These are phyloP conservation scores for Houttuynia cordata DNA, from an alignment of 164 flowering plant genomes.

Conservation along the genomic window DNA sequence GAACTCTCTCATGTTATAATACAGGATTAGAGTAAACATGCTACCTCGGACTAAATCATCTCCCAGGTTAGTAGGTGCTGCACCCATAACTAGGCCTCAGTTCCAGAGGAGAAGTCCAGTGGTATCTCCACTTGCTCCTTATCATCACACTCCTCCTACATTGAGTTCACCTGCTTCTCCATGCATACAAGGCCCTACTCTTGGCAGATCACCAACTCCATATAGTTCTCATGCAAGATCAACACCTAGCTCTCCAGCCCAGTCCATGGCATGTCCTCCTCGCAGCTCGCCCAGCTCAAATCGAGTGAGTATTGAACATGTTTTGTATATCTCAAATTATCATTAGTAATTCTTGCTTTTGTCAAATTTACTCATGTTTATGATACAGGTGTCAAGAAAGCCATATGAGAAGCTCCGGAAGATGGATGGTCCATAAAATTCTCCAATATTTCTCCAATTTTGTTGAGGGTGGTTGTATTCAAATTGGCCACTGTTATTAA, in stretches of 20 bases:
- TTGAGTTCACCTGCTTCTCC: background rate
- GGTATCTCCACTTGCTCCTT: constrained; percentile 25
- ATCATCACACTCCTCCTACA: background rate
- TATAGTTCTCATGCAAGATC: background rate
- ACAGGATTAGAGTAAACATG: constrained; percentile 27
- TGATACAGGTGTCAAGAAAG: background rate
- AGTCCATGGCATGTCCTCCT: background rate
- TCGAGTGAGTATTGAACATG: background rate
- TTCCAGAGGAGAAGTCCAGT: constrained; percentile 16
- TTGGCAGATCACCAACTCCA: background rate
- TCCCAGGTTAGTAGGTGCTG: constrained; percentile 20
- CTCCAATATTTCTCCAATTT: too few relatives aligned
- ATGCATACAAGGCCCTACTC: background rate
- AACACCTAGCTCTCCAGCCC: background rate
- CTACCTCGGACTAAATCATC: constrained; percentile 10
- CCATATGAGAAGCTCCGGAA: background rate
- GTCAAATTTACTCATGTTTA: too few relatives aligned
- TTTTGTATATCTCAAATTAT: too few relatives aligned
- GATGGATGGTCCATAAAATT: background rate
- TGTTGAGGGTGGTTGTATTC: too few relatives aligned
- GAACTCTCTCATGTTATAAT: background rate
- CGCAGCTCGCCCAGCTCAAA: background rate
- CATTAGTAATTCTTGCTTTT: too few relatives aligned
- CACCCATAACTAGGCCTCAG: constrained; percentile 8
- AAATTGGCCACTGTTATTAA: too few relatives aligned